Evolutionary conservation across 345 rosid genomes (phyloP), one percentile per base, ranked within the genome.

Genomic region (Eucalyptus cloeziana): DNA sequence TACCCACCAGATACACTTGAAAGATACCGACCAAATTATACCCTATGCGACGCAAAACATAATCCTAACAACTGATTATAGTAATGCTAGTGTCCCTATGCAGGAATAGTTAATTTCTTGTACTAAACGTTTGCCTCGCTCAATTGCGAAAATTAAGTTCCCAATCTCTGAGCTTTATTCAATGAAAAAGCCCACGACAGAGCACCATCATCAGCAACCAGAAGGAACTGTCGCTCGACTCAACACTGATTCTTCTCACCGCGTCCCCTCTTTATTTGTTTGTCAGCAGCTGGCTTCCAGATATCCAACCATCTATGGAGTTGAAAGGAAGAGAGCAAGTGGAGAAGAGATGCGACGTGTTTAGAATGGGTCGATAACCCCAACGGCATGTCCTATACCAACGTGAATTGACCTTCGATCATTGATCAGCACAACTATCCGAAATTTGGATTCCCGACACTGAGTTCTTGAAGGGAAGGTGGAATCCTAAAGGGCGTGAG

Each of bases 391-490:
- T 91, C 90, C 89, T 93, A 94, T 86, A 88, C 93, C 8, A 93
- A 91, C 21, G 87, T 88, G 71, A 93, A 92, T 6, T 93, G 95
- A 88, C 86, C 37, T 31, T 80, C 89, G 43, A 93, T 87, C 94
- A 91, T 52, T 52, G 56, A 52, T 52, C 56, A 17, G 24, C 24
- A 52, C 56, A 52, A 52, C 56, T 52, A 52, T 52, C 24, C 1
- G 24, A 52, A 52, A 52, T 52, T 52, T 52, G 56, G 56, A 52
- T 52, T 19, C 93, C 13, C 94, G 94, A 93, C 37, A 87, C 91
- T 17, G 94, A 91, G 76, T 93, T 87, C 90, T 85, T 90, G 94
- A 92, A 91, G 19, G 93, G 94, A 94, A 87, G 93, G 86, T 92
- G 94, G 94, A 91, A 91, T 80, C 95, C 94, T 43, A 86, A 88